Conservation (phyloP, 805 yeast genomes). For the Metschnikowia kunwiensis region DNA sequence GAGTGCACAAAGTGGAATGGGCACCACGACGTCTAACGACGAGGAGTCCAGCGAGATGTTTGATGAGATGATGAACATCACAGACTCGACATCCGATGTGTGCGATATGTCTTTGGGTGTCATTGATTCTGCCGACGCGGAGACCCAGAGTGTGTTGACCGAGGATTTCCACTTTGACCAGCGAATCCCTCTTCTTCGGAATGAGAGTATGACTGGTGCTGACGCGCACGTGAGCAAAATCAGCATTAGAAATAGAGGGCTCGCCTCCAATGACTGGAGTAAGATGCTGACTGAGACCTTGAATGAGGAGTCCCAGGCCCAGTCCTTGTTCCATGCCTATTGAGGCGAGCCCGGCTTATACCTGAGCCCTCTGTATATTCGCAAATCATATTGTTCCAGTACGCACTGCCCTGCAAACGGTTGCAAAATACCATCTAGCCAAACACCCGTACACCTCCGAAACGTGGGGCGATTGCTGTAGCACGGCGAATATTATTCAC, state of each 20-base stretch:
- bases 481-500: background rate
- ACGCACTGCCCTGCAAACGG: too few species aligned
- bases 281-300: slow-evolving; percentile 27
- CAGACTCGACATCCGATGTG: background rate
- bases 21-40: slow-evolving; percentile 1
- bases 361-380: too few species aligned
- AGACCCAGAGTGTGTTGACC: slow-evolving; percentile 16
- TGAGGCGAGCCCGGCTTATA: background rate
- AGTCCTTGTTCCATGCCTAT: slow-evolving; percentile 25
- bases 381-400: too few species aligned
- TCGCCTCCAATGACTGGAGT: slow-evolving; percentile 4
- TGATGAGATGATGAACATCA: background rate
- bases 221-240: slow-evolving; percentile 7
- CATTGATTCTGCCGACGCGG: background rate
- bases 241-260: slow-evolving; percentile 1
- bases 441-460: slow-evolving; percentile 1
- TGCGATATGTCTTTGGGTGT: background rate
- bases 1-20: slow-evolving; percentile 2
- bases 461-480: background rate
- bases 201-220: slow-evolving; percentile 21
- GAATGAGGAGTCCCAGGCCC: slow-evolving; percentile 18
- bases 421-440: too few species aligned
- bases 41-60: slow-evolving; percentile 1
- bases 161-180: slow-evolving; percentile 25
- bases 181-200: slow-evolving; percentile 25